phyloP scores from a whole-genome alignment of 139 green algal species.

The Chlamydomonas sphaeroides region DNA sequence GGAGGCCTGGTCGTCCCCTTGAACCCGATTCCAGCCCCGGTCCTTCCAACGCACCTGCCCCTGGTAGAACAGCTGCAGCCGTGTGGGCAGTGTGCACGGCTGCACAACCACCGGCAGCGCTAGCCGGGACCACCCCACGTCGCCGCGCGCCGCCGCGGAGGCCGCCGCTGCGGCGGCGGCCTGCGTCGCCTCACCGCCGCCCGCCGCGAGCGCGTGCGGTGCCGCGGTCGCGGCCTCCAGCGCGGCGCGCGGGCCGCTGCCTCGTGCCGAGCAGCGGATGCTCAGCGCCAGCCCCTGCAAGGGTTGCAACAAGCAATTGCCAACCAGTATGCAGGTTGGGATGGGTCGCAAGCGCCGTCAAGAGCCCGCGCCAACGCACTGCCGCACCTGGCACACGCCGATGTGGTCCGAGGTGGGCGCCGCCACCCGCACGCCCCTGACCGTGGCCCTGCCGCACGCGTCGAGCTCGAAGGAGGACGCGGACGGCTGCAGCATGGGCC shows the following conservation, averaged over 20 bases:
- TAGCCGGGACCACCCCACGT: conserved; percentile 20
- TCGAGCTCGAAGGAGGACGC: conserved; percentile 46
- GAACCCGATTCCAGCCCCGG: no score
- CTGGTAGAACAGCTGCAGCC: conserved; percentile 44
- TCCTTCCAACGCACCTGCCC: conserved; percentile 42
- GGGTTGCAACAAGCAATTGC: no score
- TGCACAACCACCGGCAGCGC: conserved; percentile 51
- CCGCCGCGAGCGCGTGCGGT: background rate
- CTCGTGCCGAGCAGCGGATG: conserved; percentile 11
- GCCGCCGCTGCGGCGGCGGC: background rate
- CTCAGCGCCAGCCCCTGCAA: background rate
- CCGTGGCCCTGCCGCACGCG: background rate
- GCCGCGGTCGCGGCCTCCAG: background rate
- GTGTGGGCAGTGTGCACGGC: conserved; percentile 50
- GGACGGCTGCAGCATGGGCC: conserved; percentile 27
- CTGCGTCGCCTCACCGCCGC: background rate
- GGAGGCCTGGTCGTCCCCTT: no score
- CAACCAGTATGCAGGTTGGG: no score
- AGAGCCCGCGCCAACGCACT: no score
- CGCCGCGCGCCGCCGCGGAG: conserved; percentile 19
- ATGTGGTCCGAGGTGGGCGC: background rate
- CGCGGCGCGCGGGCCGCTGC: background rate
- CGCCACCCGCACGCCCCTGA: conserved; percentile 14
- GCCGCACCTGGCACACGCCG: conserved; percentile 6
- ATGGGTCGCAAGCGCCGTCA: no score